Conservation (phyloP, 768 basidiomycete species). For the Baorangia bicolor region DNA sequence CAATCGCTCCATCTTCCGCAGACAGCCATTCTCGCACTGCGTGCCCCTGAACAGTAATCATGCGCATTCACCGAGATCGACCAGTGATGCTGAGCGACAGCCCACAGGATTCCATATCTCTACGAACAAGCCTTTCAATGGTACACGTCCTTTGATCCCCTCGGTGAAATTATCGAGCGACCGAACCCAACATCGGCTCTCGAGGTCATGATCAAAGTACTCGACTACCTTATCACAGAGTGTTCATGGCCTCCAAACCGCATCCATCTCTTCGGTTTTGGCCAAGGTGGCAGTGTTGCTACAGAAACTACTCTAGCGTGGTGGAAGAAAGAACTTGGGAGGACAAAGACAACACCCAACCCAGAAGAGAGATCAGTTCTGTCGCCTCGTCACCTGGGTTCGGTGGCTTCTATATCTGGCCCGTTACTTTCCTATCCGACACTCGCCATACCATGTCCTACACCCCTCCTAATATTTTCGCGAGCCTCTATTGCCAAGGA, state of each 20-base stretch:
- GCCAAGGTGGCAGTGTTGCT: slow-evolving; percentile 80
- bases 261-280: slow-evolving; percentile 90
- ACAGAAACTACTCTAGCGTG: slow-evolving; percentile 60
- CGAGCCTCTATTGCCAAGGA: slow-evolving; percentile 46
- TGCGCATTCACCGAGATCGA: not conserved
- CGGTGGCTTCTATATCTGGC: slow-evolving; percentile 67
- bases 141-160: slow-evolving; percentile 78
- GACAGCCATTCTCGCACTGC: slow-evolving; percentile 79
- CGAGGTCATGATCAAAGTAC: slow-evolving; percentile 48
- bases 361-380: slow-evolving; percentile 5
- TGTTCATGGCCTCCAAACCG: slow-evolving; percentile 64
- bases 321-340: slow-evolving; percentile 44
- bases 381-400: slow-evolving; percentile 47
- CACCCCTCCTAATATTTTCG: slow-evolving; percentile 61
- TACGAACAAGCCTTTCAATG: slow-evolving; percentile 82
- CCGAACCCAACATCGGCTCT: slow-evolving; percentile 77
- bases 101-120: slow-evolving; percentile 67
- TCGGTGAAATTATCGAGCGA: slow-evolving; percentile 67
- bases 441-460: slow-evolving; percentile 46
- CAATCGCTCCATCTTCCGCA: slow-evolving; percentile 80
- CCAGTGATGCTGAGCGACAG: slow-evolving; percentile 9
- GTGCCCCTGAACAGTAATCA: slow-evolving; percentile 73
- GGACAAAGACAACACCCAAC: slow-evolving; percentile 2
- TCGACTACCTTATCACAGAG: slow-evolving; percentile 56
- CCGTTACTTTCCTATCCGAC: slow-evolving; percentile 81